Evolutionary conservation across 805 yeast genomes (phyloP), one percentile per base, ranked within the genome.

Genomic region (Zygosaccharomyces lentus): DNA sequence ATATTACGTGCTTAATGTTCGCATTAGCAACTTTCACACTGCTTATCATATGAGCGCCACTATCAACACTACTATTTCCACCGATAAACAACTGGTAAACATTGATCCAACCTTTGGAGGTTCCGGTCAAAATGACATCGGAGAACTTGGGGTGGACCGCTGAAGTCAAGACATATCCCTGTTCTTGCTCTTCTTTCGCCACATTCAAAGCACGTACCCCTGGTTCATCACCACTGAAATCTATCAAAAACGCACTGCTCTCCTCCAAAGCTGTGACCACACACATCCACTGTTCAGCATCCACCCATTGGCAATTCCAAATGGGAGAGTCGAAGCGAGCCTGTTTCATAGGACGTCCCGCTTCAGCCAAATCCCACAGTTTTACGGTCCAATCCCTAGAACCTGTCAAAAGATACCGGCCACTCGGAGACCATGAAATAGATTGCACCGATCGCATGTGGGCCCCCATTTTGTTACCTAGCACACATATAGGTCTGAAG

Each of bases 331-430:
- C 84, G 54, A 87, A 81, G 38, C 69, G 66, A 39, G 76, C 67
- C 62, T 70, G 48, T 74, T 69, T 51, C 37, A 37, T 71, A 59
- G 42, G 77, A 70, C 39, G 59, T 49, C 38, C 69, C 60, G 55
- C 68, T 6, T 50, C 57, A 21, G 64, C 52, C 50, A 90, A 64
- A 66, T 88, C 96, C 96, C 96, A 90, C 25, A 89, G 59, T 40
- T 83, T 78, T 34, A 84, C 77, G 41, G 73, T 74, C 93, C 96
- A 89, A 62, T 91, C 97, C 55, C 88, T 78, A 0, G 90, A 79
- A 10, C 88, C 71, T 2, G 86, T 73, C 2, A 90, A 67, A 1
- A 90, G 55, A 55, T 76, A 87, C 19, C 85, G 63, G 0, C 95
- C 93, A 62, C 83, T 78, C 0, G 55, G 52, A 0, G 91, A 82